Percentiles rank a stretch among this genome's conserved stretches.
Conservation (phyloP, 257 asterid species). For the Rehmannia glutinosa region DNA sequence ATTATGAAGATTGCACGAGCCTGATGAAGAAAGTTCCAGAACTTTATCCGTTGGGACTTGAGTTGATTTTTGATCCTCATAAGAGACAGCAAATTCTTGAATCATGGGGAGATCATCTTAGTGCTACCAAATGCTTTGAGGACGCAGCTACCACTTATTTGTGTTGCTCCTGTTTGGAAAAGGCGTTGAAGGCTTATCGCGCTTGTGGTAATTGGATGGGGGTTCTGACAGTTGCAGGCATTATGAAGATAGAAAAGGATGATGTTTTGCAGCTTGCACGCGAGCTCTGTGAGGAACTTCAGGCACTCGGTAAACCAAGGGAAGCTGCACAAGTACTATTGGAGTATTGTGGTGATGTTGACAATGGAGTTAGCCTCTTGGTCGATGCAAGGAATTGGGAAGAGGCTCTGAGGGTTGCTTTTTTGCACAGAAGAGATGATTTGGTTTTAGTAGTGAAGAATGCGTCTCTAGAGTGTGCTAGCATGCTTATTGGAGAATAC, state of each 20-base stretch:
- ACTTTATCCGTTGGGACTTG: constrained; percentile 77
- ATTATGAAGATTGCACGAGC: constrained; percentile 60
- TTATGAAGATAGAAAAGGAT: constrained; percentile 63
- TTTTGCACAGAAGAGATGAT: constrained; percentile 70
- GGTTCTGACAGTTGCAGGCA: constrained; percentile 84
- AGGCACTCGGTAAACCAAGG: constrained; percentile 81
- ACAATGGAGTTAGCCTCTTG: constrained; percentile 53
- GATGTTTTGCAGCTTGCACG: constrained; percentile 75
- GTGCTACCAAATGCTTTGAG: constrained; percentile 63
- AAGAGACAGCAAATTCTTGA: constrained; percentile 72
- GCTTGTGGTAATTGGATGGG: constrained; percentile 89
- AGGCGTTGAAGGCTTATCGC: constrained; percentile 83
- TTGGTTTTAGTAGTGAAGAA: constrained; percentile 54
- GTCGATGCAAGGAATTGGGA: constrained; percentile 92
- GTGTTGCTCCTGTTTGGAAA: constrained; percentile 73
- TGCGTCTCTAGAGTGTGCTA: constrained; percentile 85
- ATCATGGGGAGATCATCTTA: constrained; percentile 93
- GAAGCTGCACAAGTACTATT: constrained; percentile 88
- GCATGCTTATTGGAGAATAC: constrained; percentile 55
- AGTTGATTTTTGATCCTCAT: constrained; percentile 49
- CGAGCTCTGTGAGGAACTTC: constrained; percentile 89
- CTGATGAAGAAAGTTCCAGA: constrained; percentile 77
- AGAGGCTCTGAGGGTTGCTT: constrained; percentile 83
- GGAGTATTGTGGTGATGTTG: constrained; percentile 83
- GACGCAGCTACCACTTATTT: constrained; percentile 83